Evolutionary conservation across 352 stramenopile genomes (phyloP), one percentile per base, ranked within the genome.

Genomic region (Sclerospora graminicola): DNA sequence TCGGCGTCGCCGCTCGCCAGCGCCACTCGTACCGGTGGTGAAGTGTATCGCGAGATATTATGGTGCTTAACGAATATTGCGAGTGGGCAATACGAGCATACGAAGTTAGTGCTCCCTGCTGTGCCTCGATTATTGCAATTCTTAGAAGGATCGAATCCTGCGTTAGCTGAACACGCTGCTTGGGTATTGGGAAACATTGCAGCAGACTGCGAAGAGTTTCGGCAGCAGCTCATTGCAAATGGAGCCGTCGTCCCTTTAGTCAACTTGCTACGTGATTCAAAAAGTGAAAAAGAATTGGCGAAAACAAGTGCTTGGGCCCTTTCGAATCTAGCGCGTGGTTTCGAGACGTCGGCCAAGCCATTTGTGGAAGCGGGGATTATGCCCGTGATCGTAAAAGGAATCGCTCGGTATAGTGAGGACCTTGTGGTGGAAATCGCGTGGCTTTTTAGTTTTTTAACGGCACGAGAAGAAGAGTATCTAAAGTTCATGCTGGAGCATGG

Each of bases 101-200:
- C 81, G 10, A 87, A 86, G 49, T 48, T 82, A 28, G 78, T 89
- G 26, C 53, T 95, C 5, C 79, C 77, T 7, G 77, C 81, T 0
- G 74, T 86, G 11, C 75, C 75, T 9, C 73, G 75, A 4, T 58
- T 92, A 27, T 41, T 89, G 40, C 65, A 84, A 36, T 86, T 92
- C 38, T 42, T 89, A 16, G 66, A 86, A 41, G 60, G 56, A 10
- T 48, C 66, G 6, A 87, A 77, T 49, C 23, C 47, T 16, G 65
- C 66, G 16, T 63, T 93, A 8, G 71, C 74, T 8, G 81, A 89
- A 51, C 74, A 89, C 30, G 67, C 81, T 1, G 78, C 78, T 7
- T 93, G 78, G 76, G 76, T 83, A 24, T 46, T 93, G 15, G 81
- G 81, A 21, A 93, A 93, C 52, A 90, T 93, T 45, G 81, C 78